These are phyloP conservation scores for Kwoniella europaea DNA, from an alignment of 768 basidiomycete genomes.

Conservation along the genomic window DNA sequence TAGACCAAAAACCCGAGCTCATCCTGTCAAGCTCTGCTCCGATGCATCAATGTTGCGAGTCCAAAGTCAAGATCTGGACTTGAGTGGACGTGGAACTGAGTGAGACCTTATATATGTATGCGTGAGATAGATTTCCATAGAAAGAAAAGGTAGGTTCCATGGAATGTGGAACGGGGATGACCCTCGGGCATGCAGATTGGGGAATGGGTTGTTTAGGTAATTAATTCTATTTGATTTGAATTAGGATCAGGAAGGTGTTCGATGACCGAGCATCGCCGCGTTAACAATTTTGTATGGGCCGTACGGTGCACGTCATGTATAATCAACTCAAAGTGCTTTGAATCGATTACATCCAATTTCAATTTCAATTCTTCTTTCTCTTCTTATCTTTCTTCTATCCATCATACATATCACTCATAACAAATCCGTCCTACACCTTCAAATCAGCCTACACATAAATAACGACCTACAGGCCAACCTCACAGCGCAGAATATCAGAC, in stretches of 20 bases:
- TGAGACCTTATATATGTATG: not conserved
- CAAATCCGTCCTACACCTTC: too few species aligned
- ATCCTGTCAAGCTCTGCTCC: not conserved
- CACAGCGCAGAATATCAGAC: not conserved
- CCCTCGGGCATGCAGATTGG: slow-evolving; percentile 5
- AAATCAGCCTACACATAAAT: not conserved
- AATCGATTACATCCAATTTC: not conserved
- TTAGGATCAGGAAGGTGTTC: not conserved
- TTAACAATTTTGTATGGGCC: not conserved
- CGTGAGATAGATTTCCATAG: not conserved
- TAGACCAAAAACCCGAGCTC: not conserved
- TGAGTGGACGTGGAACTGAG: not conserved
- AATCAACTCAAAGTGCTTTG: not conserved
- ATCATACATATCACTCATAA: not conserved
- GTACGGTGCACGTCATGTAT: slow-evolving; percentile 5
- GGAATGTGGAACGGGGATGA: not conserved
- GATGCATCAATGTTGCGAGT: not conserved
- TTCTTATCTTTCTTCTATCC: not conserved
- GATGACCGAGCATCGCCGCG: slow-evolving; percentile 13
- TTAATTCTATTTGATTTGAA: not conserved
- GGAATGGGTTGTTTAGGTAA: not conserved
- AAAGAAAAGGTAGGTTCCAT: not conserved
- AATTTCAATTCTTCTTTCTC: not conserved
- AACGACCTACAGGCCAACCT: not conserved
- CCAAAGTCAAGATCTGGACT: not conserved